Evolutionary conservation across 805 yeast species (phyloP), one percentile per base, ranked within the genome.

Genomic region (Cyberlindnera japonica): DNA sequence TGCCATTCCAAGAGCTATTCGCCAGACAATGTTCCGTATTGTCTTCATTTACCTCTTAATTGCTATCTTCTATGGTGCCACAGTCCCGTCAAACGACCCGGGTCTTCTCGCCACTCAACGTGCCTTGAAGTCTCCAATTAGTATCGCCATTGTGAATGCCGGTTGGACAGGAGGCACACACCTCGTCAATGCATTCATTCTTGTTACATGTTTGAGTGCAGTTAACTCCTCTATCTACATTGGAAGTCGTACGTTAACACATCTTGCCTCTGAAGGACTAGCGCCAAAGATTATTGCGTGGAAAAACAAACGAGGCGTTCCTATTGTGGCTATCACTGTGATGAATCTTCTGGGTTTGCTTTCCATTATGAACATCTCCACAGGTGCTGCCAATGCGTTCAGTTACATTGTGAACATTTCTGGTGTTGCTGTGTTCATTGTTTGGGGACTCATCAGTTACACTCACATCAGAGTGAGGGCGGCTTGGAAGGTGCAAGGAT

Each of bases 381-480:
- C 69, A 11, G 68, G 74, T 46, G 84, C 85, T 40, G 58, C 63
- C 17, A 66, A 72, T 9, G 89, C 81, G 18, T 83, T 83, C 63
- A 65, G 69, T 48, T 83, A 89, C 83, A 70, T 83, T 43, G 68
- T 82, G 49, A 82, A 81, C 59, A 81, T 83, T 48, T 74, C 85
- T 11, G 85, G 85, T 35, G 83, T 82, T 35, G 80, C 89, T 5
- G 90, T 89, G 39, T 74, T 83, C 51, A 79, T 83, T 48, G 72
- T 84, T 17, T 81, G 90, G 90, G 74, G 76, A 25, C 70, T 77
- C 54, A 81, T 83, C 45, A 69, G 81, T 18, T 64, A 70, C 35
- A 69, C 83, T 2, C 89, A 82, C 61, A 62, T 83, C 38, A 70
- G 89, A 57, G 81, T 83, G 58, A 81, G 83, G 78, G 59, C 65